Evolutionary conservation across 2,329 filamentous ascomycete genomes (phyloP).

Genomic region (Pseudogymnoascus sp.): DNA sequence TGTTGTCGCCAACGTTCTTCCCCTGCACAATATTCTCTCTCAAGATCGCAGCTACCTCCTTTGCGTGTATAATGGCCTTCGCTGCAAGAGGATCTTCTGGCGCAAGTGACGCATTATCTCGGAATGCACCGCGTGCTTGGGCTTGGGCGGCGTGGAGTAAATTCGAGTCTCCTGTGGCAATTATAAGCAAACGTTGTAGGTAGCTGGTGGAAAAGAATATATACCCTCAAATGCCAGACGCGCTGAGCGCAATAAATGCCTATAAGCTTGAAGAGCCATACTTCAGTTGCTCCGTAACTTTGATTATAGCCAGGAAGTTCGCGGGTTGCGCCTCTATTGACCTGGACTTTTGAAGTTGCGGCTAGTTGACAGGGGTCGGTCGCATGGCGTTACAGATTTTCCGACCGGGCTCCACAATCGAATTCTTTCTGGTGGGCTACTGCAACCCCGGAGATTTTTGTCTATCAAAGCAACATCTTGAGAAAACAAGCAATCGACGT

Average conservation of each 20-base stretch:
- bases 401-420: slow-evolving; percentile 1
- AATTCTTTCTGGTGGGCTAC: slow-evolving; percentile 5
- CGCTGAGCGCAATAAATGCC: slow-evolving; percentile 71
- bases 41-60: slow-evolving; percentile 74
- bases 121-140: slow-evolving; percentile 68
- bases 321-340: background rate
- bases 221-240: slow-evolving; percentile 79
- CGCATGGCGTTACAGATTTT: background rate
- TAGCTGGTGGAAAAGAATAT: background rate
- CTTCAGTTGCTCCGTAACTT: background rate
- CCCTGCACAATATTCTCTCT: slow-evolving; percentile 86
- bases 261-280: slow-evolving; percentile 58
- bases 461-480: slow-evolving; percentile 1
- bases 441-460: background rate
- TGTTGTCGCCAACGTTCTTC: slow-evolving; percentile 37
- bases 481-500: background rate
- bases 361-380: background rate
- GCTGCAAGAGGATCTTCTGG: slow-evolving; percentile 48
- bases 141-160: slow-evolving; percentile 62
- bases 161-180: slow-evolving; percentile 54
- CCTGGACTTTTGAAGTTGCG: background rate
- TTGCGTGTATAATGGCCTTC: slow-evolving; percentile 65
- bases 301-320: background rate
- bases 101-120: slow-evolving; percentile 52
- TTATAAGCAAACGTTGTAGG: slow-evolving; percentile 8